A percentile compares a stretch with the other conserved stretches of the same genome.
Conservation (phyloP, 1,139 yeast genomes). For the Suhomyces chickasaworum region DNA sequence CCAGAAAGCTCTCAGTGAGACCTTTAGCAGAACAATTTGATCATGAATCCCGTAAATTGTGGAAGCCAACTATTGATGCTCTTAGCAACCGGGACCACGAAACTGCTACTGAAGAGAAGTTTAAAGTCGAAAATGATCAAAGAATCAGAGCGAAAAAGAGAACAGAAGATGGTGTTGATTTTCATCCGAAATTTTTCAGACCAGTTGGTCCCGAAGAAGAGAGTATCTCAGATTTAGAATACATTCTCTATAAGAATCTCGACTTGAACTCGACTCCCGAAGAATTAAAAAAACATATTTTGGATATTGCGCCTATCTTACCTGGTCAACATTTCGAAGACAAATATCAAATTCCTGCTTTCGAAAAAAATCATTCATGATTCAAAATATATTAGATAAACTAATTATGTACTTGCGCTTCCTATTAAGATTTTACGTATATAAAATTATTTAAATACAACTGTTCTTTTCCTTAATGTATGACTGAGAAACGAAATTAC, state of each 20-base stretch:
- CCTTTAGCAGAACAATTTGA: slow-evolving; percentile 78
- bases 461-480: too few species aligned
- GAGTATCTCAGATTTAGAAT: slow-evolving; percentile 56
- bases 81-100: slow-evolving; percentile 74
- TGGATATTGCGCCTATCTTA: slow-evolving; percentile 68
- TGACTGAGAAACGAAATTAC: too few species aligned
- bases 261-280: slow-evolving; percentile 46
- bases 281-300: slow-evolving; percentile 53
- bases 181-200: slow-evolving; percentile 77
- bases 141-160: slow-evolving; percentile 73
- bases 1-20: slow-evolving; percentile 46
- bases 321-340: slow-evolving; percentile 64
- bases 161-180: slow-evolving; percentile 73
- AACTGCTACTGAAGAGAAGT: slow-evolving; percentile 85
- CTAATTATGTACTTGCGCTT: too few species aligned
- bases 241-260: slow-evolving; percentile 59
- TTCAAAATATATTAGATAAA: too few species aligned
- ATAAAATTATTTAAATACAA: too few species aligned
- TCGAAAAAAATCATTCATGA: too few species aligned
- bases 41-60: slow-evolving; percentile 76
- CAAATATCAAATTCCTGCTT: too few species aligned
- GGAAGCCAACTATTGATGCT: slow-evolving; percentile 83
- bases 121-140: slow-evolving; percentile 80
- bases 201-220: slow-evolving; percentile 23
- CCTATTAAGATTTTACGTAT: too few species aligned